Evolutionary conservation across 2,329 filamentous ascomycete species (phyloP).

Genomic region (Lecanicillium sp.): DNA sequence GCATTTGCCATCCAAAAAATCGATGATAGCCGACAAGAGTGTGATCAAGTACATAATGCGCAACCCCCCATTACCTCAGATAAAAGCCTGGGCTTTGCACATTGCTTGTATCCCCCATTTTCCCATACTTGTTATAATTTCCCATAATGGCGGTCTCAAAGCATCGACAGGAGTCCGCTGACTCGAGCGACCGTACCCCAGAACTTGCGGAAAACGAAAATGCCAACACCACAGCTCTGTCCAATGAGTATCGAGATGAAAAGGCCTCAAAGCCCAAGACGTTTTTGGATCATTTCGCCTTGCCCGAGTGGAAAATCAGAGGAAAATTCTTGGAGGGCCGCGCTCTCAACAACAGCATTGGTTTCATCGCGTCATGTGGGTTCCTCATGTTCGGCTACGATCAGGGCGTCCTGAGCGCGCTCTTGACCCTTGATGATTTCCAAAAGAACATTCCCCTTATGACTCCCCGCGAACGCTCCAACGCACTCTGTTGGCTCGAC

Average conservation of each 20-base stretch:
- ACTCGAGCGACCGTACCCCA: background rate
- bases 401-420: slow-evolving; percentile 24
- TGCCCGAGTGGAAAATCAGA: slow-evolving; percentile 18
- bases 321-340: slow-evolving; percentile 7
- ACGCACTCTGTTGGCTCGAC: slow-evolving; percentile 22
- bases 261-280: background rate
- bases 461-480: slow-evolving; percentile 22
- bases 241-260: background rate
- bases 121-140: no score
- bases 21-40: no score
- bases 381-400: slow-evolving; percentile 22
- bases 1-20: no score
- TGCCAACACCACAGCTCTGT: background rate
- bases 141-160: background rate
- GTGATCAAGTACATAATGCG: background rate
- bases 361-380: slow-evolving; percentile 8
- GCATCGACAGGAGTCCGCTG: background rate
- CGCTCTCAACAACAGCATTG: slow-evolving; percentile 5
- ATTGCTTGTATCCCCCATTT: no score
- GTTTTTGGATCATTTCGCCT: slow-evolving; percentile 18
- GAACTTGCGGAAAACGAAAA: background rate
- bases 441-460: slow-evolving; percentile 22
- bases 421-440: slow-evolving; percentile 24
- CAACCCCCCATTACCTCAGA: no score
- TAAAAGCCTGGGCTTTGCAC: no score